Conservation (phyloP, 106 monocot species). For the Dioscorea dumetorum region DNA sequence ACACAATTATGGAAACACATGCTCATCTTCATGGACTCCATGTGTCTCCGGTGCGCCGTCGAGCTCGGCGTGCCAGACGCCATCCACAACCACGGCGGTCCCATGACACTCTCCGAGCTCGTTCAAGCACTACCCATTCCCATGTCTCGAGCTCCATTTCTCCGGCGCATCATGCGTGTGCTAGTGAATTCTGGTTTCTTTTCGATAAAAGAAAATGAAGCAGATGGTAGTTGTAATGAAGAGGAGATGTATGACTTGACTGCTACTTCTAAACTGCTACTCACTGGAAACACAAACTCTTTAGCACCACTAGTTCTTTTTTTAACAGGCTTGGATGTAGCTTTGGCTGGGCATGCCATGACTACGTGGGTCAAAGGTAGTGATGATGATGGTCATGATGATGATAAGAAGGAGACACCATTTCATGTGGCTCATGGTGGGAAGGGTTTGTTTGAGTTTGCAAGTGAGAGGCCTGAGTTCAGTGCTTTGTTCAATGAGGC, state of each 20-base stretch:
- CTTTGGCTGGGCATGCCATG: not conserved
- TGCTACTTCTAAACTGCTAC: not conserved
- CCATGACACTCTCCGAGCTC: conserved; percentile 14
- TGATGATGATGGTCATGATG: too few relatives aligned
- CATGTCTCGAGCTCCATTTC: not conserved
- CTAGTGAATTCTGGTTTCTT: conserved; percentile 9
- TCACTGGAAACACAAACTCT: not conserved
- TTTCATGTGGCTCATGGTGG: conserved; percentile 1
- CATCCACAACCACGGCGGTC: conserved; percentile 10
- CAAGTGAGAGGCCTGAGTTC: not conserved
- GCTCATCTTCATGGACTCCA: conserved; percentile 14
- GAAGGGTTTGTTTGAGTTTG: not conserved
- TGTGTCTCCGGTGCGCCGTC: conserved; percentile 23
- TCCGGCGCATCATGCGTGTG: conserved; percentile 20
- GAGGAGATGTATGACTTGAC: not conserved
- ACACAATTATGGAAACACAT: conserved; percentile 19
- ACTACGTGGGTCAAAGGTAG: not conserved
- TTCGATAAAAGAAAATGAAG: not conserved
- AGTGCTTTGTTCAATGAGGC: not conserved
- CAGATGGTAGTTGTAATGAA: too few relatives aligned
- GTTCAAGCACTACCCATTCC: conserved; percentile 3
- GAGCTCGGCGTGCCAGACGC: conserved; percentile 25
- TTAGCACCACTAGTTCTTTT: not conserved
- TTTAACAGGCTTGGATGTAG: not conserved
- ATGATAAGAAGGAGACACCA: not conserved